Conservation (phyloP, 441 rosid species). For the Croton laevigatus region DNA sequence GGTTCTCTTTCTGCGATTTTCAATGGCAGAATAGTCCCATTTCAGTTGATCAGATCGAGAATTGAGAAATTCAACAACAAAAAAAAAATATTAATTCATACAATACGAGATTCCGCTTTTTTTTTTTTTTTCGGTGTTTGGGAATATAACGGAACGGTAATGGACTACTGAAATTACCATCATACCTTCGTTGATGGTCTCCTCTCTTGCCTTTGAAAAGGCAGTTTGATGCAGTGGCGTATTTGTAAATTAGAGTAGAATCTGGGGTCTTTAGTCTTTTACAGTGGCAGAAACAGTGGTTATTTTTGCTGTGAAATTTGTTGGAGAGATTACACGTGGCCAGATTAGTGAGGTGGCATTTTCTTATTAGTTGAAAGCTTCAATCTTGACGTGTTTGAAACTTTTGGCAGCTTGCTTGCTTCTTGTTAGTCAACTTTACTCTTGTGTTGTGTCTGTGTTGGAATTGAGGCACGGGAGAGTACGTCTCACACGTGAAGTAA, state of each 20-base stretch:
- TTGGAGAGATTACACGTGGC: not conserved
- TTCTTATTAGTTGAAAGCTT: slow-evolving; percentile 12
- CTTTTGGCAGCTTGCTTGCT: not conserved
- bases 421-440: too few species aligned
- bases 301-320: not conserved
- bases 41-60: slow-evolving; percentile 11
- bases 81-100: not conserved
- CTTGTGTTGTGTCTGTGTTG: not conserved
- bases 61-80: not conserved
- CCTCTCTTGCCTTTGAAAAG: slow-evolving; percentile 2
- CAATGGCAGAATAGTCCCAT: slow-evolving; percentile 1
- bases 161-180: not conserved
- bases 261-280: not conserved
- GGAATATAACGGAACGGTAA: not conserved
- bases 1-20: slow-evolving; percentile 1
- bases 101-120: not conserved
- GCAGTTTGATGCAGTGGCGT: not conserved
- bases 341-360: slow-evolving; percentile 21
- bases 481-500: not conserved
- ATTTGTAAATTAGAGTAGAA: not conserved
- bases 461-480: not conserved
- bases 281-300: not conserved
- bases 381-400: slow-evolving; percentile 19
- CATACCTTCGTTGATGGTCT: not conserved
- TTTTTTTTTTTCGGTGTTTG: not conserved